Percentiles rank a stretch among this genome's conserved stretches.
phyloP scores from a whole-genome alignment of 2,329 filamentous ascomycete species.

The Cryphonectria japonica region DNA sequence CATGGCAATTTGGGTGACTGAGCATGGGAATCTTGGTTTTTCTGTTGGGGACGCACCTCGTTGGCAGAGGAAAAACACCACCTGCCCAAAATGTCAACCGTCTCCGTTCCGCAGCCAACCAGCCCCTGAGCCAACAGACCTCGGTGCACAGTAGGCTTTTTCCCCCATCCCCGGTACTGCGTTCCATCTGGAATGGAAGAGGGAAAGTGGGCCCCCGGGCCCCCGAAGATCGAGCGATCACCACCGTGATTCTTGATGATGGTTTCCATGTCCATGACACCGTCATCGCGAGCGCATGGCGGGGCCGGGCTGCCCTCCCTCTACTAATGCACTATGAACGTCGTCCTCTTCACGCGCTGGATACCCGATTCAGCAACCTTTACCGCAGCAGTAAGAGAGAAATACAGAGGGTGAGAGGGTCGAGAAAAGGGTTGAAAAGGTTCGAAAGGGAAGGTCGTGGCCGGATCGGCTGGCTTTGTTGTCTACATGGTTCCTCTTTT shows the following conservation, averaged over 20 bases:
- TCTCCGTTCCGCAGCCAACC: constrained; percentile 1
- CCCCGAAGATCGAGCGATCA: constrained; percentile 15
- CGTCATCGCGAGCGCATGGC: constrained; percentile 5
- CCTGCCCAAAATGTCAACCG: constrained; percentile 9
- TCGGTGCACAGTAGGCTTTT: not conserved
- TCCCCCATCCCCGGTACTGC: not conserved
- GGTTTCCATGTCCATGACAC: constrained; percentile 10
- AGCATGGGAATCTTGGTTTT: not conserved
- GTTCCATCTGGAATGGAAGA: not conserved
- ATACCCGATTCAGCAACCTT: not conserved
- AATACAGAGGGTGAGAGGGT: not conserved
- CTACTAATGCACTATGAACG: not conserved
- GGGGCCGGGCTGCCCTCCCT: no score
- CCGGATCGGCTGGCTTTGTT: not conserved
- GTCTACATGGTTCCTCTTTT: not conserved
- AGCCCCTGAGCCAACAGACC: not conserved
- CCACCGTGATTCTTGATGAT: constrained; percentile 12
- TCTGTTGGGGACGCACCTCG: not conserved
- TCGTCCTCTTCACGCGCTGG: not conserved
- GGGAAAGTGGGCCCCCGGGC: not conserved
- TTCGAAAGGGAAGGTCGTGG: constrained; percentile 11
- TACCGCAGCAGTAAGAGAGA: not conserved
- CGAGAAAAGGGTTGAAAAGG: not conserved
- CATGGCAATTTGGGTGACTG: not conserved
- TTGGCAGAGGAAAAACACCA: not conserved